phyloP scores from a whole-genome alignment of 768 basidiomycete species.

The Suillus cothurnatus region DNA sequence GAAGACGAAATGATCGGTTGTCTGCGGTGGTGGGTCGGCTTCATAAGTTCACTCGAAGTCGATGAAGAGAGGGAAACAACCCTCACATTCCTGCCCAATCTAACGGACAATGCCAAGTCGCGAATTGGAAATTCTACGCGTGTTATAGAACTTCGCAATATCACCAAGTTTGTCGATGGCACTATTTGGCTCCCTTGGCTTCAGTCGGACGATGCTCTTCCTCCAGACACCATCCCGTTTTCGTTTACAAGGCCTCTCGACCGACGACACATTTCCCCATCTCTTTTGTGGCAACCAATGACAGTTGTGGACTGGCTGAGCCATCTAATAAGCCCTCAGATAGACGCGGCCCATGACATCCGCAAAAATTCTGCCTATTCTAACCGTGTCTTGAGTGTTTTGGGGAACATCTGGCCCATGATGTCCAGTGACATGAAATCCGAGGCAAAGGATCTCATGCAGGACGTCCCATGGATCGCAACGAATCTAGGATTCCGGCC shows the following conservation, averaged over 20 bases:
- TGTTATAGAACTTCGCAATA: constrained; percentile 59
- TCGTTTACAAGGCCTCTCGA: constrained; percentile 59
- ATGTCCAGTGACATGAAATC: constrained; percentile 51
- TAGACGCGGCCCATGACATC: constrained; percentile 59
- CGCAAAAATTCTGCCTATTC: constrained; percentile 65
- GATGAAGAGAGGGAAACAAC: constrained; percentile 30
- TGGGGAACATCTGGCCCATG: constrained; percentile 57
- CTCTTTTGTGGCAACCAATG: constrained; percentile 82
- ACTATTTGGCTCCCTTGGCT: constrained; percentile 54
- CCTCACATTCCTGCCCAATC: constrained; percentile 1
- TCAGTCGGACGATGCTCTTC: constrained; percentile 74
- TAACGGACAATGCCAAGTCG: background rate
- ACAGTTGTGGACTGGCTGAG: constrained; percentile 70
- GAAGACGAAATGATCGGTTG: constrained; percentile 77
- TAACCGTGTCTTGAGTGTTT: constrained; percentile 64
- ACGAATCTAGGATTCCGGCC: constrained; percentile 71
- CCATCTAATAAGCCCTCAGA: constrained; percentile 52
- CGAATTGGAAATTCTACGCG: background rate
- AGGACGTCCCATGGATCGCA: constrained; percentile 62
- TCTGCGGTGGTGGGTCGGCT: constrained; percentile 77
- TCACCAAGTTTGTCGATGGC: constrained; percentile 70
- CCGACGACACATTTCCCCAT: constrained; percentile 45
- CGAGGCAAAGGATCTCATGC: constrained; percentile 51
- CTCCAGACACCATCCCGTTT: constrained; percentile 69
- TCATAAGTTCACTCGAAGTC: constrained; percentile 17